Evolutionary conservation across 306 rosid genomes (phyloP).

Genomic region (Hippophae tibetana): DNA sequence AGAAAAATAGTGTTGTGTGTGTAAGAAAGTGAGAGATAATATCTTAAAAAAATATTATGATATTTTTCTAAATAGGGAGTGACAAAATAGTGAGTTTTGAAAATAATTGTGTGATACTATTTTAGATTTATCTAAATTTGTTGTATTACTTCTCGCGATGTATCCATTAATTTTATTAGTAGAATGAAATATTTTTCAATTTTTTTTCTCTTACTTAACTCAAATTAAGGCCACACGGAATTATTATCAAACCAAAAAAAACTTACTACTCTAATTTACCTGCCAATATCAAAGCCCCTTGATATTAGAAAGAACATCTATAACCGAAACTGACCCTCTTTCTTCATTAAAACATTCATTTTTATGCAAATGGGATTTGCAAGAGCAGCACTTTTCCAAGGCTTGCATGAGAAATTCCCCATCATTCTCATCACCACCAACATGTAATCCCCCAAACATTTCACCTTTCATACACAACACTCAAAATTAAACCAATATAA

Average conservation of each 20-base stretch:
- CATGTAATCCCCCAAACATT: constrained; percentile 65
- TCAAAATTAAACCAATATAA: not conserved
- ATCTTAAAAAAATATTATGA: no score
- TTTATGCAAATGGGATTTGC: constrained; percentile 24
- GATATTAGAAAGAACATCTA: constrained; percentile 47
- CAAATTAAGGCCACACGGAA: constrained; percentile 2
- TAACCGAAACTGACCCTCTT: constrained; percentile 36
- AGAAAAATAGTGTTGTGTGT: no score
- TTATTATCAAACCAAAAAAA: constrained; percentile 13
- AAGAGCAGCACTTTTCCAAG: constrained; percentile 44
- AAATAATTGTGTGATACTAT: no score
- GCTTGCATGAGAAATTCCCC: constrained; percentile 57
- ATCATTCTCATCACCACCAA: constrained; percentile 56
- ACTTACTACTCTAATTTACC: constrained; percentile 80
- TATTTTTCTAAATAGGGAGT: no score
- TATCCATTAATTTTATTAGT: no score
- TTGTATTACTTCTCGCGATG: no score
- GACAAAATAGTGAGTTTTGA: no score
- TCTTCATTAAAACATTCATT: constrained; percentile 14
- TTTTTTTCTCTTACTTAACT: no score
- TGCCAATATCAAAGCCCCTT: constrained; percentile 96
- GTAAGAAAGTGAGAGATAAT: no score
- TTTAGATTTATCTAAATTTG: no score
- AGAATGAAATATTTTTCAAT: no score
- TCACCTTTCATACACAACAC: constrained; percentile 45